Evolutionary conservation across 169 alveolate species (phyloP), one percentile per base, ranked within the genome.

Genomic region (Theileria annulata): DNA sequence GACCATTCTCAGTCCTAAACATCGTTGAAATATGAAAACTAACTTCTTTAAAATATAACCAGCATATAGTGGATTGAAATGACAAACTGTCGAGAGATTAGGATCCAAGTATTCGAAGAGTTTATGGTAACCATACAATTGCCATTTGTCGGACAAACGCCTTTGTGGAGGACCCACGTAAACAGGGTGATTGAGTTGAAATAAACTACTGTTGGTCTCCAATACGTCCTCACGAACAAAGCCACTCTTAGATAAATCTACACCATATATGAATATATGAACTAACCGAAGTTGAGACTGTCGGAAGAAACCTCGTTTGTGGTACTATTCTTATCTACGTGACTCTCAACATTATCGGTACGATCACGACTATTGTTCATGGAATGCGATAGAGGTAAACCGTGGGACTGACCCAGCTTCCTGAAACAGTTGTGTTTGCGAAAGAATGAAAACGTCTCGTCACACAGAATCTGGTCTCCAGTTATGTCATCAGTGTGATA

Each of bases 401-500:
- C 88, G 15, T 56, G 68, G 0, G 69, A 28, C 30, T 80, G 82
- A 19, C 88, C 88, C 2, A 80, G 66, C 35, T 80, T 80, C 51
- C 88, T 69, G 68, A 73, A 94, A 77, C 97, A 94, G 54, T 94
- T 92, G 76, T 94, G 97, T 49, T 91, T 93, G 70, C 90, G 71
- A 60, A 93, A 94, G 74, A 94, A 85, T 19, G 95, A 85, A 76
- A 94, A 94, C 19, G 96, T 91, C 64, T 93, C 96, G 33, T 92
- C 95, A 85, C 96, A 92, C 23, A 66, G 76, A 37, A 88, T 86
- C 63, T 77, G 90, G 12, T 87, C 87, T 6, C 95, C 95, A 25
- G 88, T 84, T 12, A 86, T 90, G 63, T 90, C 92, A 25, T 94
- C 96, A 13, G 96, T 93, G 87, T 94, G 97, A 64, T 88, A 93